These are phyloP conservation scores for Radiomyces spectabilis DNA, from an alignment of 192 early-diverging fungal species.

Conservation along the genomic window DNA sequence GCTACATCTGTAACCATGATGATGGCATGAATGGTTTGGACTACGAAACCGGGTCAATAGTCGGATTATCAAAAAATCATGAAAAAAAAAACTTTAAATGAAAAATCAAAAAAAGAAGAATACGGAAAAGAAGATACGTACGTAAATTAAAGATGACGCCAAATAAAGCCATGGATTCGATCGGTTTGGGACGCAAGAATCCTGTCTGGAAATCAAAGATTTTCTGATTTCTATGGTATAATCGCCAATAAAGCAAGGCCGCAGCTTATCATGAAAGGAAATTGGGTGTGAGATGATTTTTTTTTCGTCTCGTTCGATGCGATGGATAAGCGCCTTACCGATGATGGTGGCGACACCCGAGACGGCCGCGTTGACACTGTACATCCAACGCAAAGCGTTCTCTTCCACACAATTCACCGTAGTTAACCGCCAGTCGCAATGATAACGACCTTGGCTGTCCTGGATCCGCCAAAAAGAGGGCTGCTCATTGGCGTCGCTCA, in stretches of 20 bases:
- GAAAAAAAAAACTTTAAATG: background rate
- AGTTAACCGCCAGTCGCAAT: conserved; percentile 24
- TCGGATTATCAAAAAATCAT: too few species aligned
- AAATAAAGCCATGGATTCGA: conserved; percentile 15
- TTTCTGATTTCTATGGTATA: conserved; percentile 1
- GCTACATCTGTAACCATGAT: conserved; percentile 6
- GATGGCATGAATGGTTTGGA: conserved; percentile 5
- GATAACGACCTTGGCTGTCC: conserved; percentile 3
- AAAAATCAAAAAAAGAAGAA: background rate
- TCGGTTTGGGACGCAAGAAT: conserved; percentile 16
- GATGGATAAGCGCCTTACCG: too few species aligned
- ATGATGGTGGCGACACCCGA: background rate
- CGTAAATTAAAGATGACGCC: conserved; percentile 13
- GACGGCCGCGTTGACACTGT: conserved; percentile 1
- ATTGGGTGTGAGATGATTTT: background rate
- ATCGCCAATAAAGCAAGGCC: conserved; percentile 1
- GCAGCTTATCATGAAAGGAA: background rate
- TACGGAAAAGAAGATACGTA: conserved; percentile 3
- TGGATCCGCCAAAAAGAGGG: conserved; percentile 14
- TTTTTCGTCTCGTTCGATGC: background rate
- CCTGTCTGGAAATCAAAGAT: background rate
- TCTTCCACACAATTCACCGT: conserved; percentile 5
- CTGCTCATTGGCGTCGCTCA: background rate
- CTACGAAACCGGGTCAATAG: background rate
- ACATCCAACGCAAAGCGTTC: conserved; percentile 1